A percentile compares a stretch with the other conserved stretches of the same genome.
These are phyloP conservation scores for Rhizoclosmatium sp. DNA, from an alignment of 192 early-diverging fungal species.

Conservation along the genomic window DNA sequence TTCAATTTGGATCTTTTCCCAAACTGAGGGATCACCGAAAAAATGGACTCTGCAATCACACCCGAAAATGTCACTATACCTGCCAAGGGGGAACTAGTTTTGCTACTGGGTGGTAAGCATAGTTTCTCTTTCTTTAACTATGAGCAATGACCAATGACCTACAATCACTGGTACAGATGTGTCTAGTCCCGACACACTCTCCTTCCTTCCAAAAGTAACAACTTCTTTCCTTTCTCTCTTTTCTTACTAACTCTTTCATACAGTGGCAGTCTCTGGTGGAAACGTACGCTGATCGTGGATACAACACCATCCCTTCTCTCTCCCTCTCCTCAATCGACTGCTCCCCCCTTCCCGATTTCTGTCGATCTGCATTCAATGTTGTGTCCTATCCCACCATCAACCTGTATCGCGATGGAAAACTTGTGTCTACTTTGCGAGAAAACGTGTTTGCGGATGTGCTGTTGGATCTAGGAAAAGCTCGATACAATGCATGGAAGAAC, in stretches of 20 bases:
- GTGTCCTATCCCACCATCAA: no score
- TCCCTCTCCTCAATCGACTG: neutral
- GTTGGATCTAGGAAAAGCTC: neutral
- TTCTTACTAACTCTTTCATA: no score
- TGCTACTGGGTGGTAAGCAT: neutral
- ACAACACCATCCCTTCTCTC: neutral
- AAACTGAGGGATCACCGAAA: neutral
- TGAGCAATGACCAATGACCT: neutral
- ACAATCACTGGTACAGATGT: neutral
- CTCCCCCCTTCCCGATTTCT: neutral
- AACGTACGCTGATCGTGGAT: no score
- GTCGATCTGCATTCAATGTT: neutral
- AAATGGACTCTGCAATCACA: neutral
- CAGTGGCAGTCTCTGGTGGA: no score
- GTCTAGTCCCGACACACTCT: neutral
- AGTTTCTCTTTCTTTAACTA: neutral
- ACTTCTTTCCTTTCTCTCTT: no score
- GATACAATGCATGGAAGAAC: neutral
- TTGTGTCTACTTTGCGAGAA: neutral
- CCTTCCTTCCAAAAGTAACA: no score
- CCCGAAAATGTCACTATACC: neutral
- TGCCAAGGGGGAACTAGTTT: neutral
- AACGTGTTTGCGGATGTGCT: neutral
- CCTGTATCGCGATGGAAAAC: neutral
- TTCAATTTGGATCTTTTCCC: neutral